phyloP scores from a whole-genome alignment of 2,329 filamentous ascomycete species.

The Gliomastix tumulicola region DNA sequence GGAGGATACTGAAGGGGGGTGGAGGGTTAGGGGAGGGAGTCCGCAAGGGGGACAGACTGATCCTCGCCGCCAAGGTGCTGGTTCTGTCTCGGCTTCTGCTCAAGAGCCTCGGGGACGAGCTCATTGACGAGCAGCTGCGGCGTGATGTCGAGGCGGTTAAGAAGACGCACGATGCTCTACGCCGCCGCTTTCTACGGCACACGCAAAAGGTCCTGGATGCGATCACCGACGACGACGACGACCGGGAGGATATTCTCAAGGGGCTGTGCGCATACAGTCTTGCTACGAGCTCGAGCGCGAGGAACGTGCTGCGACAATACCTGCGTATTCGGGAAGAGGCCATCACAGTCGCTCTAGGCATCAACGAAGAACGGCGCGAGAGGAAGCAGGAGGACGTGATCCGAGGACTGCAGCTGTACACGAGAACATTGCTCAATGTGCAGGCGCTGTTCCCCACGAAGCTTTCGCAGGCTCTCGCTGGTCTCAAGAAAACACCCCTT shows the following conservation, averaged over 20 bases:
- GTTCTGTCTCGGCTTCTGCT: constrained; percentile 70
- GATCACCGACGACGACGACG: constrained; percentile 40
- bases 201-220: constrained; percentile 64
- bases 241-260: constrained; percentile 54
- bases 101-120: constrained; percentile 58
- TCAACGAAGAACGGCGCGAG: constrained; percentile 32
- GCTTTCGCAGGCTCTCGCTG: constrained; percentile 61
- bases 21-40: constrained; percentile 17
- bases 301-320: constrained; percentile 74
- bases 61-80: constrained; percentile 62
- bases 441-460: constrained; percentile 68
- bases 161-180: constrained; percentile 55
- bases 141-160: constrained; percentile 51
- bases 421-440: constrained; percentile 69
- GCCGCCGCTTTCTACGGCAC: constrained; percentile 56
- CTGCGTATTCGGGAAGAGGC: constrained; percentile 64
- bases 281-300: constrained; percentile 70
- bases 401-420: constrained; percentile 63
- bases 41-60: constrained; percentile 40
- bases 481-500: constrained; percentile 63
- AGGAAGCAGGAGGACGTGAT: constrained; percentile 44
- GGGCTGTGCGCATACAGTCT: constrained; percentile 78
- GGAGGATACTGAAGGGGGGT: constrained; percentile 37
- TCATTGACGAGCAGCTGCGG: constrained; percentile 20
- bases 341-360: constrained; percentile 55